These are phyloP conservation scores for Cyphellophora europaea DNA, from an alignment of 2,329 filamentous ascomycete species.

Conservation along the genomic window DNA sequence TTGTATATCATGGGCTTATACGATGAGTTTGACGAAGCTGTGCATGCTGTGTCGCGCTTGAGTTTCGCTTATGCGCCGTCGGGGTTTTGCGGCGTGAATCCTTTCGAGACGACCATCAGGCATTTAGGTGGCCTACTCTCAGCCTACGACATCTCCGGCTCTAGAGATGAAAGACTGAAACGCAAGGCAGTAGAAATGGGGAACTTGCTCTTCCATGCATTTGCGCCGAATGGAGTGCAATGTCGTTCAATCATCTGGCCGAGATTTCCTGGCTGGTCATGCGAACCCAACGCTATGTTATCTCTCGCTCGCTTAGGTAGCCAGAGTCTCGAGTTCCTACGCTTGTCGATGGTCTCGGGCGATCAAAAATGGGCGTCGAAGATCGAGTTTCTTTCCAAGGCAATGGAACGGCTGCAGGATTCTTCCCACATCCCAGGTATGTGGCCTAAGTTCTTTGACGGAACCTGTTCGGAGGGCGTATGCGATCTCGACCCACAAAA, in stretches of 20 bases:
- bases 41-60: slow-evolving; percentile 44
- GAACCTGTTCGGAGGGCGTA: slow-evolving; percentile 31
- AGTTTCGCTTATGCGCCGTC: slow-evolving; percentile 22
- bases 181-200: slow-evolving; percentile 45
- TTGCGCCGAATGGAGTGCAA: slow-evolving; percentile 30
- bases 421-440: slow-evolving; percentile 26
- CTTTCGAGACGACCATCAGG: slow-evolving; percentile 31
- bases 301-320: slow-evolving; percentile 46
- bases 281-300: slow-evolving; percentile 14
- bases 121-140: slow-evolving; percentile 28
- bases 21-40: slow-evolving; percentile 56
- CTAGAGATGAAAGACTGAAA: slow-evolving; percentile 38
- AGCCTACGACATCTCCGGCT: slow-evolving; percentile 36
- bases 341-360: slow-evolving; percentile 53
- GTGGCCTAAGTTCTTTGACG: slow-evolving; percentile 36
- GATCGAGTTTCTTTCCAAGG: slow-evolving; percentile 46
- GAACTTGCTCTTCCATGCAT: slow-evolving; percentile 42
- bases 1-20: slow-evolving; percentile 63
- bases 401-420: slow-evolving; percentile 21
- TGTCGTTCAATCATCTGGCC: slow-evolving; percentile 34
- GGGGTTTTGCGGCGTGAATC: slow-evolving; percentile 30
- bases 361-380: slow-evolving; percentile 54
- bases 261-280: slow-evolving; percentile 26
- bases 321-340: slow-evolving; percentile 53
- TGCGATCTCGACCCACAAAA: slow-evolving; percentile 19